Percentiles rank a stretch among this genome's conserved stretches.
Conservation (phyloP, 2,329 filamentous ascomycete species). For the Helicocarpus griseus region DNA sequence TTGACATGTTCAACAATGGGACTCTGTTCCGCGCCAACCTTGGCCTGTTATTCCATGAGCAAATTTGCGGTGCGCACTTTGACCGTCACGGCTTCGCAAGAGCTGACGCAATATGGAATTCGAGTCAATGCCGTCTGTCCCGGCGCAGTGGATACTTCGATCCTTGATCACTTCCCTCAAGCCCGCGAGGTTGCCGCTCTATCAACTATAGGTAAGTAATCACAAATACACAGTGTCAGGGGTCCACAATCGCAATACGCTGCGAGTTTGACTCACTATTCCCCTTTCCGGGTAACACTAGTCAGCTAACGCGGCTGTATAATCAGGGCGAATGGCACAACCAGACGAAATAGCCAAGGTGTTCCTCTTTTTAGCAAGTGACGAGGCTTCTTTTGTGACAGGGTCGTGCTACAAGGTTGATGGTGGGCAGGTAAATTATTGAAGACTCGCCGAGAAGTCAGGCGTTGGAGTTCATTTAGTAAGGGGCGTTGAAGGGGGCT, state of each 20-base stretch:
- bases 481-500: too few relatives aligned
- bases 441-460: too few relatives aligned
- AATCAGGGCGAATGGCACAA: not conserved
- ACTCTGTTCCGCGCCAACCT: not conserved
- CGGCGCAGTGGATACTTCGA: not conserved
- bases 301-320: not conserved
- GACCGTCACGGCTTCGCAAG: not conserved
- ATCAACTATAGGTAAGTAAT: not conserved
- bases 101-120: not conserved
- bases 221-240: not conserved
- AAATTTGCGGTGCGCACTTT: not conserved
- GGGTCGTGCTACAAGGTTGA: not conserved
- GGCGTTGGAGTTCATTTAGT: too few relatives aligned
- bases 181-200: not conserved
- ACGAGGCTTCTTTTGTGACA: not conserved
- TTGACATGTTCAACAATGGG: not conserved
- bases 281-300: not conserved
- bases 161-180: not conserved
- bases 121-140: not conserved
- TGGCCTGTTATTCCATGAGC: not conserved
- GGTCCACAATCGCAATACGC: not conserved
- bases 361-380: not conserved
- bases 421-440: not conserved
- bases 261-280: not conserved
- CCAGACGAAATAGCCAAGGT: not conserved